Conservation (phyloP, 73 alveolate genomes). For the Uronychia setigera region DNA sequence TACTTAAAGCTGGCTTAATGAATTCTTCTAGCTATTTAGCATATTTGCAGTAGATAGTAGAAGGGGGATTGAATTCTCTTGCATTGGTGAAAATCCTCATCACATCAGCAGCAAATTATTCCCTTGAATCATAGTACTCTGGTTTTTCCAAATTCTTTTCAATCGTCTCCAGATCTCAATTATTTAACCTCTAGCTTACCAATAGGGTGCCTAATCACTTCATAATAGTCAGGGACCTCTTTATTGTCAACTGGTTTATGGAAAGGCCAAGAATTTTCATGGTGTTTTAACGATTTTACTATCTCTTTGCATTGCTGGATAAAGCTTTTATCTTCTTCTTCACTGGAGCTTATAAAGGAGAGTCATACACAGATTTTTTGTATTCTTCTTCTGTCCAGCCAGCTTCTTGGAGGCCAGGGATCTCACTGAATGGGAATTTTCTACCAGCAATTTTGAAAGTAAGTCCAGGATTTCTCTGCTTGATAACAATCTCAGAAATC, state of each 20-base stretch:
- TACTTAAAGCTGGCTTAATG: slow-evolving; percentile 71
- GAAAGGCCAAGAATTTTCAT: slow-evolving; percentile 82
- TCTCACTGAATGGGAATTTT: slow-evolving; percentile 62
- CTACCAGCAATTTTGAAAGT: slow-evolving; percentile 12
- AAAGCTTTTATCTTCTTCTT: slow-evolving; percentile 81
- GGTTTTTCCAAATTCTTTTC: slow-evolving; percentile 72
- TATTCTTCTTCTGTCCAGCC: slow-evolving; percentile 91
- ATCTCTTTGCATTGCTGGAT: slow-evolving; percentile 61
- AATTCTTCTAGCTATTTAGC: slow-evolving; percentile 82
- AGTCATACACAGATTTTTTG: slow-evolving; percentile 46
- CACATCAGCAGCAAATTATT: slow-evolving; percentile 79
- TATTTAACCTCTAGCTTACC: slow-evolving; percentile 50
- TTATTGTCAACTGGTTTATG: slow-evolving; percentile 85
- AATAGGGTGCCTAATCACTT: slow-evolving; percentile 90
- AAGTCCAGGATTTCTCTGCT: slow-evolving; percentile 57
- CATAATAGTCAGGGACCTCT: slow-evolving; percentile 91
- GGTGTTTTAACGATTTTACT: slow-evolving; percentile 40
- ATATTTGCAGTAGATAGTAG: slow-evolving; percentile 81
- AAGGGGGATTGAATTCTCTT: slow-evolving; percentile 72
- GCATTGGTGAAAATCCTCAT: slow-evolving; percentile 86
- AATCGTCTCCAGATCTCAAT: slow-evolving; percentile 51
- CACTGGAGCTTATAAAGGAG: background rate
- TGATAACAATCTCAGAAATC: slow-evolving; percentile 59
- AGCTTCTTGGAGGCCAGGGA: slow-evolving; percentile 82
- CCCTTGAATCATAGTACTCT: slow-evolving; percentile 68